Percentiles rank a stretch among this genome's conserved stretches.
Conservation (phyloP, 1,139 yeast genomes). For the Scheffersomyces lignicola region DNA sequence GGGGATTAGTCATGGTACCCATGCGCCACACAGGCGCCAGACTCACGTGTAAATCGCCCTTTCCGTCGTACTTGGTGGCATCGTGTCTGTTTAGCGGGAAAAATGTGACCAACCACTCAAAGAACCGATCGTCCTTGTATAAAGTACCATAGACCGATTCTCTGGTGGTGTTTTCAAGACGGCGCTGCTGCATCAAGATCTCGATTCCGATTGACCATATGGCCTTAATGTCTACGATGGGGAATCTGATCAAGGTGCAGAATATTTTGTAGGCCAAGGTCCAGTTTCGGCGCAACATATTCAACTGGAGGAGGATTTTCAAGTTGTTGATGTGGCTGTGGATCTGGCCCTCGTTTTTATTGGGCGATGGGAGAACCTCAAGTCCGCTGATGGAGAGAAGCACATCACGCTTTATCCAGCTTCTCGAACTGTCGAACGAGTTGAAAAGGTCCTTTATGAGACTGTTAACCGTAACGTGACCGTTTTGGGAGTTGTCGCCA, state of each 20-base stretch:
- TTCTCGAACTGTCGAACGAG: constrained; percentile 21
- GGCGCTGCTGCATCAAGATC: constrained; percentile 18
- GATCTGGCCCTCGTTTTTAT: constrained; percentile 6
- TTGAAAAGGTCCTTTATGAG: constrained; percentile 16
- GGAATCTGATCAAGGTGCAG: constrained; percentile 46
- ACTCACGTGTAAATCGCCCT: constrained; percentile 7
- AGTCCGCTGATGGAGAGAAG: constrained; percentile 23
- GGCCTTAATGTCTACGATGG: constrained; percentile 49
- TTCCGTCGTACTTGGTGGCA: constrained; percentile 10
- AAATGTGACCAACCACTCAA: constrained; percentile 35
- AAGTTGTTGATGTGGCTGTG: constrained; percentile 29
- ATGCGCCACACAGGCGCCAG: constrained; percentile 42
- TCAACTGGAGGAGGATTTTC: constrained; percentile 32
- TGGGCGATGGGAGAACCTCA: constrained; percentile 26
- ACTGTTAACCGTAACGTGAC: constrained; percentile 10
- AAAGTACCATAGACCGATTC: background rate
- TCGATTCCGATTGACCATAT: constrained; percentile 62
- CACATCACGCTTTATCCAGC: constrained; percentile 24
- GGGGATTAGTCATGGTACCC: constrained; percentile 38
- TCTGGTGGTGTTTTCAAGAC: background rate
- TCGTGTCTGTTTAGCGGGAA: constrained; percentile 16
- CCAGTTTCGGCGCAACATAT: constrained; percentile 54
- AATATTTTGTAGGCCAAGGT: constrained; percentile 52
- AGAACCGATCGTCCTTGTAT: constrained; percentile 31
- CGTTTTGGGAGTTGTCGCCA: too few species aligned